These are phyloP conservation scores for Obelidium mucronatum DNA, from an alignment of 192 early-diverging fungal genomes.

Conservation along the genomic window DNA sequence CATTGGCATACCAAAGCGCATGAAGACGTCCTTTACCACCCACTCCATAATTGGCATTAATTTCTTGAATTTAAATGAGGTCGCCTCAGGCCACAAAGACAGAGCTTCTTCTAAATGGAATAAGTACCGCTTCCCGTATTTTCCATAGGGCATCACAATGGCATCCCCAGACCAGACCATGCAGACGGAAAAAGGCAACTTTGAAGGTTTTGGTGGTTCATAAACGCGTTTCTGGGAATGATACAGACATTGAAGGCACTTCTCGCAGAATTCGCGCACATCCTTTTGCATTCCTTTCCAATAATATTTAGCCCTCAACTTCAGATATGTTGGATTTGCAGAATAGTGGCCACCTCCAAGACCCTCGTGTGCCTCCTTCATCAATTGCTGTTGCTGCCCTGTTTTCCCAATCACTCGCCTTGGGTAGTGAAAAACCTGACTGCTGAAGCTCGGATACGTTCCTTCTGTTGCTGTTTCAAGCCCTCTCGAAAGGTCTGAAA, in stretches of 20 bases:
- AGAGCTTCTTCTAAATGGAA: background rate
- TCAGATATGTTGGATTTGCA: background rate
- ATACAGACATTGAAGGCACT: background rate
- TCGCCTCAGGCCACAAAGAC: background rate
- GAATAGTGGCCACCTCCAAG: background rate
- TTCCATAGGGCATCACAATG: background rate
- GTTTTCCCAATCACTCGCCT: background rate
- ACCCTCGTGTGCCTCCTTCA: background rate
- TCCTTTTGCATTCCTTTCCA: background rate
- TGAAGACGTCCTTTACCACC: background rate
- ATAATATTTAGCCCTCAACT: background rate
- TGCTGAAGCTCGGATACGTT: background rate
- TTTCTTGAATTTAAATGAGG: background rate
- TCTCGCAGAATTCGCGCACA: background rate
- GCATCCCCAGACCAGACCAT: background rate
- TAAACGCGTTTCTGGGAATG: background rate
- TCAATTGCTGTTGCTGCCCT: background rate
- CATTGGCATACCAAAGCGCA: conserved; percentile 3
- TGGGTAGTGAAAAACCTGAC: background rate
- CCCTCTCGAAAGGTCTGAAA: background rate
- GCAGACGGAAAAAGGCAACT: background rate
- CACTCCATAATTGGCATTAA: background rate
- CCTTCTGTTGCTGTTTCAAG: background rate
- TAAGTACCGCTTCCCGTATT: conserved; percentile 6
- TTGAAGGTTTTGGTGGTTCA: background rate